phyloP scores from a whole-genome alignment of 2,329 filamentous ascomycete genomes.

The Penicillium griseofulvum region DNA sequence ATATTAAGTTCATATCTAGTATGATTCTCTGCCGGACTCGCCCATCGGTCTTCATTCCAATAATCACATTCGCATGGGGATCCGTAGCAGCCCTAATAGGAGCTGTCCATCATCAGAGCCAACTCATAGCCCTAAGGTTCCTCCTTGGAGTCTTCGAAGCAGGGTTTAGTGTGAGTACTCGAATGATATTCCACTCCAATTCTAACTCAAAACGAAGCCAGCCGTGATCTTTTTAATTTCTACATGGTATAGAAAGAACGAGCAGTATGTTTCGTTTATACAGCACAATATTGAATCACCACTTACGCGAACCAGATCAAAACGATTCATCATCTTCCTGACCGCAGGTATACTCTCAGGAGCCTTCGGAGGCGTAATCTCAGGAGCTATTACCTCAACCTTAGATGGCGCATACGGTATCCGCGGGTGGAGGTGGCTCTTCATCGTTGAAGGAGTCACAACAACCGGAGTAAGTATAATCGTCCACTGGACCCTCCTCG shows the following conservation, averaged over 20 bases:
- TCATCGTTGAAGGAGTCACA: slow-evolving; percentile 7
- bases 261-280: not conserved
- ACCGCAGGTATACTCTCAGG: slow-evolving; percentile 6
- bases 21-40: slow-evolving; percentile 2
- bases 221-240: slow-evolving; percentile 8
- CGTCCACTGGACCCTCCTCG: not conserved
- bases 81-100: slow-evolving; percentile 1
- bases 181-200: not conserved
- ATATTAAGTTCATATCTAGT: not conserved
- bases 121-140: not conserved
- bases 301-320: not conserved
- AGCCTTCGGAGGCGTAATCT: slow-evolving; percentile 6
- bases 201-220: not conserved
- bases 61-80: slow-evolving; percentile 5
- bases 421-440: slow-evolving; percentile 10
- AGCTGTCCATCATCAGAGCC: not conserved
- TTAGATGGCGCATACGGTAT: slow-evolving; percentile 4
- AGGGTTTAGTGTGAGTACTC: not conserved
- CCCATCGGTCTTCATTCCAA: slow-evolving; percentile 4
- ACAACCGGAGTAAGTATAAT: slow-evolving; percentile 2
- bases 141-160: slow-evolving; percentile 4
- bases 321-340: slow-evolving; percentile 3
- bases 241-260: slow-evolving; percentile 5
- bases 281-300: not conserved
- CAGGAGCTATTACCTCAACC: slow-evolving; percentile 2